Evolutionary conservation across 2,329 filamentous ascomycete genomes (phyloP), one percentile per base, ranked within the genome.

Genomic region (Lasiodiplodia hormozganensis): DNA sequence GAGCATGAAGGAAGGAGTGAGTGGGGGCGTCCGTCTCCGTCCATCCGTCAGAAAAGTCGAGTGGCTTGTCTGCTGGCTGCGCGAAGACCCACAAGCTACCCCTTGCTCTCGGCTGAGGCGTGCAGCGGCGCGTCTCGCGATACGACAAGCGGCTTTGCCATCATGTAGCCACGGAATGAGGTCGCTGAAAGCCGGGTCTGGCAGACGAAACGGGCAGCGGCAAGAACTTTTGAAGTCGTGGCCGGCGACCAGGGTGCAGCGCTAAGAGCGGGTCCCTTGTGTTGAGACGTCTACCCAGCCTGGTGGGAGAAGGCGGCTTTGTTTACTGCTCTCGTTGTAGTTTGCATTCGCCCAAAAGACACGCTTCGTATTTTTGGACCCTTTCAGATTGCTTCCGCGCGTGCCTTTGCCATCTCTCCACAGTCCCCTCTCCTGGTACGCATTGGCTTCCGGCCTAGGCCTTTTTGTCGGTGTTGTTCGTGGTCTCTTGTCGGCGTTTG

Each of bases 161-260:
- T 28, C 28, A 28, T 28, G 28, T 28, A 28, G 28, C 28, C 28
- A 28, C 28, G 28, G 28, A 28, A 28, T 28, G 28, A 28, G 28
- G 52, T n/a, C 14, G 52, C 52, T 43, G 25, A 25, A 31, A 16
- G 12, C 23, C 52, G 52, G 25, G 16, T 36, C 14, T 28, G 53
- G 16, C 16, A 18, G 8, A 7, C 28, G 21, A 12, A 31, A 28
- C n/a, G 53, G 10, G 21, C 53, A 36, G 21, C 53, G 53, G 53
- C 53, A 57, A 57, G 53, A 12, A 57, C 53, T 57, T 57, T 34
- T 8, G 18, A 57, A 57, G 31, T 57, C 53, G 53, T 57, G 21
- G 53, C 53, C 53, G 53, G 53, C 40, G 38, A 40, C 40, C 5
- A 47, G 40, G 40, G 40, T n/a, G 31, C 11, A 6, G n/a, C n/a